phyloP scores from a whole-genome alignment of 805 yeast genomes.

The Clavispora carvajalis region DNA sequence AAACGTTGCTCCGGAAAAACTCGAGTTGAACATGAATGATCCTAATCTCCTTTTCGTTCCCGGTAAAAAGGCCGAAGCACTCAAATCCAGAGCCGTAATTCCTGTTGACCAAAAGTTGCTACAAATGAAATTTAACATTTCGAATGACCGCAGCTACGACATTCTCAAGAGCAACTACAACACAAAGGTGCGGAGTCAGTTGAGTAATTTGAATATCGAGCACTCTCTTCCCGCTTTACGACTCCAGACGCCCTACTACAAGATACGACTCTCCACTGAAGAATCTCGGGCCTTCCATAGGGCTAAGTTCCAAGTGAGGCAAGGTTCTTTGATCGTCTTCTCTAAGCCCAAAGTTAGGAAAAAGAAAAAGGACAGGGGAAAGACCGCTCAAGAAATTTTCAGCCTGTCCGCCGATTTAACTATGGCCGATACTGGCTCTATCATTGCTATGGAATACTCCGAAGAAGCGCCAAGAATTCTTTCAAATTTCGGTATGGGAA shows the following conservation, averaged over 20 bases:
- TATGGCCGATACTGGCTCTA: constrained; percentile 73
- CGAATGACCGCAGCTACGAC: constrained; percentile 86
- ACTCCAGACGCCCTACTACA: constrained; percentile 86
- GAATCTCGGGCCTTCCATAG: constrained; percentile 79
- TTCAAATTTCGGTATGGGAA: constrained; percentile 93
- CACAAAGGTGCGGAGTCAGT: constrained; percentile 85
- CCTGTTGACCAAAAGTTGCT: constrained; percentile 54
- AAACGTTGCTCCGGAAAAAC: constrained; percentile 31
- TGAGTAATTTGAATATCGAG: constrained; percentile 85
- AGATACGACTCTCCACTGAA: constrained; percentile 62
- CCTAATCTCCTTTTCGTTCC: constrained; percentile 68
- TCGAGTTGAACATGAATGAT: constrained; percentile 81
- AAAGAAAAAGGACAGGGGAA: constrained; percentile 85
- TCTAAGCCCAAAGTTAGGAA: constrained; percentile 72
- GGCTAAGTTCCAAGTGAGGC: constrained; percentile 66
- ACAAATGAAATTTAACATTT: constrained; percentile 65
- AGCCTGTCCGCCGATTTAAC: constrained; percentile 70
- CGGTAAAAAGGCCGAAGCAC: constrained; percentile 20
- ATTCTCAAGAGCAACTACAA: constrained; percentile 79
- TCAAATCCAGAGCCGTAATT: constrained; percentile 29
- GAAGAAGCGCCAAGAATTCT: constrained; percentile 83
- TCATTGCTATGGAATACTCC: constrained; percentile 79
- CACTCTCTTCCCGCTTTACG: constrained; percentile 85
- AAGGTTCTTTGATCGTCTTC: constrained; percentile 73
- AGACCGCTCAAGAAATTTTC: constrained; percentile 70